Percentiles rank a stretch among this genome's conserved stretches.
phyloP scores from a whole-genome alignment of 2,329 filamentous ascomycete species.

The Curvularia sp. region DNA sequence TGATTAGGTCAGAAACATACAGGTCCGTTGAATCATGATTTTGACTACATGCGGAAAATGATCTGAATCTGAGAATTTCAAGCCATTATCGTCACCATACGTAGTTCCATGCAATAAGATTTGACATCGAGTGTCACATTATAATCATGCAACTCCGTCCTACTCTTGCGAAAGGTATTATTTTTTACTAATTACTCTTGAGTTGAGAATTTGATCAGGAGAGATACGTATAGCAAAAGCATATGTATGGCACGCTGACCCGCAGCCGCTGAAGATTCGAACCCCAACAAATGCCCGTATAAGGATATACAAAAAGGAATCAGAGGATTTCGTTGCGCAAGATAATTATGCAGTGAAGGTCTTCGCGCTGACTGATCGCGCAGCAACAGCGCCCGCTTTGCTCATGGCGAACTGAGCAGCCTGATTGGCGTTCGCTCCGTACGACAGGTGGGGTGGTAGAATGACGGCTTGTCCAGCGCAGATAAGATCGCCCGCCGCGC shows the following conservation, averaged over 20 bases:
- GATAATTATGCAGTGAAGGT: slow-evolving; percentile 9
- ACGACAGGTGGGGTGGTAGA: slow-evolving; percentile 46
- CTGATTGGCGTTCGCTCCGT: slow-evolving; percentile 38
- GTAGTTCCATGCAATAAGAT: no score
- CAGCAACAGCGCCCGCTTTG: slow-evolving; percentile 21
- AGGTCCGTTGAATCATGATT: background rate
- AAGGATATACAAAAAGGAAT: background rate
- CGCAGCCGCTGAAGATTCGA: background rate
- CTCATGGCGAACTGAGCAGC: slow-evolving; percentile 44
- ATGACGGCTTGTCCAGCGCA: slow-evolving; percentile 42
- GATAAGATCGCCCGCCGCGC: slow-evolving; percentile 46
- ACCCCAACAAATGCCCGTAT: background rate
- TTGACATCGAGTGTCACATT: no score
- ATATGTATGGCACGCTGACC: slow-evolving; percentile 6
- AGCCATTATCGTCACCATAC: no score
- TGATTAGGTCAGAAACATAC: background rate
- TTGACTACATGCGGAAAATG: background rate
- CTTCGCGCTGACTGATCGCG: slow-evolving; percentile 6
- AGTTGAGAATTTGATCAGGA: no score
- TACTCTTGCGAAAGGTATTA: no score
- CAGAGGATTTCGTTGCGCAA: background rate
- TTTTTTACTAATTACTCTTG: no score
- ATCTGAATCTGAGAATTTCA: background rate
- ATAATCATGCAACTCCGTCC: no score
- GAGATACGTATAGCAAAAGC: background rate